Evolutionary conservation across 371 early-diverging fungal species (phyloP).

Genomic region (Circinella umbellata): DNA sequence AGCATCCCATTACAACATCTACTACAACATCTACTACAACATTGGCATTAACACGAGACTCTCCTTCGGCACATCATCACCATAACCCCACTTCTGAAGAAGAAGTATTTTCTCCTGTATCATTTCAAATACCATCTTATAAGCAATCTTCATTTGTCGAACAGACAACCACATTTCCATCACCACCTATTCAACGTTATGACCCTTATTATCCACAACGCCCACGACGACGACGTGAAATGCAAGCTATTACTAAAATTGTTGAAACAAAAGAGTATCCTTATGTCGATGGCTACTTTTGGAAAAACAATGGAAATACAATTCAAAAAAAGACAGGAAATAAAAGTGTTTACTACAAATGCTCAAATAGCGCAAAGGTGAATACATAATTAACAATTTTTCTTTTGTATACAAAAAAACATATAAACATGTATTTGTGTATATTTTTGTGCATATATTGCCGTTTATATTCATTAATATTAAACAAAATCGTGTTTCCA

Average conservation of each 20-base stretch:
- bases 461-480: not conserved
- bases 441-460: too few relatives aligned
- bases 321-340: constrained; percentile 64
- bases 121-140: constrained; percentile 2
- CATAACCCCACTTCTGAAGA: not conserved
- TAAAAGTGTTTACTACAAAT: constrained; percentile 66
- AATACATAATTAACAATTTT: not conserved
- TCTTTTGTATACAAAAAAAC: not conserved
- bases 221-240: constrained; percentile 63
- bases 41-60: not conserved
- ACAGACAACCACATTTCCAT: constrained; percentile 6
- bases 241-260: constrained; percentile 65
- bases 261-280: constrained; percentile 60
- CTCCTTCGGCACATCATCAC: not conserved
- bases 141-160: not conserved
- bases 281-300: constrained; percentile 53
- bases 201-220: constrained; percentile 32
- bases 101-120: constrained; percentile 4
- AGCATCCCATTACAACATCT: not conserved
- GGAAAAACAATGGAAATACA: constrained; percentile 71
- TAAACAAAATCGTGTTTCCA: not conserved
- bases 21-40: not conserved
- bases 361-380: constrained; percentile 53
- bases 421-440: too few relatives aligned
- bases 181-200: constrained; percentile 17